Conservation (phyloP, 805 yeast species). For the Kazachstania kunashirensis region DNA sequence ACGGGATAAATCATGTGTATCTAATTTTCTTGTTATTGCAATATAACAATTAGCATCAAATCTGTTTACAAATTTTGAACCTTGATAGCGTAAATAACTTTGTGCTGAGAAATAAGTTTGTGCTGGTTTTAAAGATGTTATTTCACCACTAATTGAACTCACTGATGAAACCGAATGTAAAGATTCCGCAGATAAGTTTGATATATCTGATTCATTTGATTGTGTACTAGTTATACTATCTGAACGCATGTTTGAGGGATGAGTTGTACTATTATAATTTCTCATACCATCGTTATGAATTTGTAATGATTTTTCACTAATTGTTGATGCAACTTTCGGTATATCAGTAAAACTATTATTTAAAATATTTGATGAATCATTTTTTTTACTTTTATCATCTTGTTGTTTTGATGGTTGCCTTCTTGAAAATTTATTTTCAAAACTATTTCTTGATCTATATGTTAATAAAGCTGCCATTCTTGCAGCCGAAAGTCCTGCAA, state of each 20-base stretch:
- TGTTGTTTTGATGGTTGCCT: conserved; percentile 42
- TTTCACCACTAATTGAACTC: conserved; percentile 15
- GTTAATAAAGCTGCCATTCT: conserved; percentile 94
- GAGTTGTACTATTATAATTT: conserved; percentile 10
- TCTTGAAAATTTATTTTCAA: conserved; percentile 88
- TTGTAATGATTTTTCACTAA: conserved; percentile 67
- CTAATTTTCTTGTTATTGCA: conserved; percentile 84
- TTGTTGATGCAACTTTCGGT: conserved; percentile 19
- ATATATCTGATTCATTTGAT: conserved; percentile 6
- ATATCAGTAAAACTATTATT: neutral
- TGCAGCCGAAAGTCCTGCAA: conserved; percentile 85
- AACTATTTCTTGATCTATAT: conserved; percentile 84
- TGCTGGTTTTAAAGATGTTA: conserved; percentile 25
- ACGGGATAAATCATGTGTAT: conserved; percentile 88
- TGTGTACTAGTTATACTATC: conserved; percentile 7
- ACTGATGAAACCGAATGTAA: conserved; percentile 26
- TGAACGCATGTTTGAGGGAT: neutral
- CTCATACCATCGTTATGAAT: conserved; percentile 75
- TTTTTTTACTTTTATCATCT: conserved; percentile 21
- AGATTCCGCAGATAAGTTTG: conserved; percentile 15
- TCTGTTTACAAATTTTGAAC: conserved; percentile 75
- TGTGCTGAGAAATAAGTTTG: conserved; percentile 85
- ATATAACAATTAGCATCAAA: conserved; percentile 97
- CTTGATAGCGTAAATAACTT: conserved; percentile 88
- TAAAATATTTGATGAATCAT: neutral